Evolutionary conservation across 73 alveolate species (phyloP).

Genomic region (Tetrahymena elliotti): DNA sequence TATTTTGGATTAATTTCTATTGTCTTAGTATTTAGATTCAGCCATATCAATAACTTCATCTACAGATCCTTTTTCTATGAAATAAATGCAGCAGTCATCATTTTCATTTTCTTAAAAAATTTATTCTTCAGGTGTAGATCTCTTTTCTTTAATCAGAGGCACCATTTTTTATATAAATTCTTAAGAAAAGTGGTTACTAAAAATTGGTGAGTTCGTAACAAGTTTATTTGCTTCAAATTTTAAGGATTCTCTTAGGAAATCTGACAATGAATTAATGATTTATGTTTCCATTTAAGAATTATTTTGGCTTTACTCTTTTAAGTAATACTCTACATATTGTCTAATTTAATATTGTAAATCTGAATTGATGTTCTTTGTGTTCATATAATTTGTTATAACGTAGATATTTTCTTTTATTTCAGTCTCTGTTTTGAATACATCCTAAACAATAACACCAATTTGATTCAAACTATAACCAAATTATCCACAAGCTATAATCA

Average conservation of each 20-base stretch:
- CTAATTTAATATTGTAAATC: constrained; percentile 42
- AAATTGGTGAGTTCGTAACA: background rate
- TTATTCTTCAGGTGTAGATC: background rate
- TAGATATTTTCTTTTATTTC: constrained; percentile 48
- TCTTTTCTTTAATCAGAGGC: background rate
- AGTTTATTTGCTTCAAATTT: background rate
- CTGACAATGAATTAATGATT: background rate
- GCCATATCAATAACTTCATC: background rate
- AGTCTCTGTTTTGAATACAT: constrained; percentile 32
- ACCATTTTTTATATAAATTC: background rate
- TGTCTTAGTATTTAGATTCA: background rate
- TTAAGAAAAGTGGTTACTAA: background rate
- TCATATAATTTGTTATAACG: constrained; percentile 56
- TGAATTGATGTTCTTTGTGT: constrained; percentile 33
- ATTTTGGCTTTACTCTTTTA: constrained; percentile 7
- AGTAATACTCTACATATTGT: constrained; percentile 50
- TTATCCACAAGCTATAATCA: constrained; percentile 67
- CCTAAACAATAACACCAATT: constrained; percentile 50
- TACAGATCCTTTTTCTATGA: background rate
- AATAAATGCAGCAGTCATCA: background rate
- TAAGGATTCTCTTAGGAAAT: background rate
- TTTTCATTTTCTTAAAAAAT: background rate
- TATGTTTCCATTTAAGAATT: background rate
- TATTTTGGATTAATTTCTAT: background rate
- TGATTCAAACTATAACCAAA: constrained; percentile 67